Conservation (phyloP, 805 yeast species). For the Zygoascus bituminiphila region DNA sequence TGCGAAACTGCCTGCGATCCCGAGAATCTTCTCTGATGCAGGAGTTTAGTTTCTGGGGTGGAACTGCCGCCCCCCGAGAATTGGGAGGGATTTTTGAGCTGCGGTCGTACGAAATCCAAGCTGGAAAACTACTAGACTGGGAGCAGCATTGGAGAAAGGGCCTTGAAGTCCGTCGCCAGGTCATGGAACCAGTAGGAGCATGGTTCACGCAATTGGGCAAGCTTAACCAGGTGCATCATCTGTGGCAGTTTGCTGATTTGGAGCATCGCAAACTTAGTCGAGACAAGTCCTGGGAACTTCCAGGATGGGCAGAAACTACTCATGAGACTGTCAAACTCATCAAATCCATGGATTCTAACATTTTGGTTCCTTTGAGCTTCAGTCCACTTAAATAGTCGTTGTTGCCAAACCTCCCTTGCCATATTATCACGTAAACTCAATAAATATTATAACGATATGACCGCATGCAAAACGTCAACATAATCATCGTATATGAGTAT, state of each 20-base stretch:
- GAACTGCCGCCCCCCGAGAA: constrained; percentile 34
- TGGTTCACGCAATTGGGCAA: constrained; percentile 36
- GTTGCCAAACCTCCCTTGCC: not conserved
- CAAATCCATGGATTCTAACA: constrained; percentile 31
- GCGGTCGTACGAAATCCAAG: constrained; percentile 31
- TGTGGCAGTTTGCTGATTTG: constrained; percentile 39
- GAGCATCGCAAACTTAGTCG: constrained; percentile 35
- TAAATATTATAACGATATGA: no score
- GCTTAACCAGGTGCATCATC: constrained; percentile 35
- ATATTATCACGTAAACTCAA: not conserved
- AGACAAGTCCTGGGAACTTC: constrained; percentile 36
- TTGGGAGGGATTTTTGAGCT: constrained; percentile 37
- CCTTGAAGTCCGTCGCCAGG: constrained; percentile 35
- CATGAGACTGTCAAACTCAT: constrained; percentile 36
- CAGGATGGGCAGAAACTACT: constrained; percentile 39
- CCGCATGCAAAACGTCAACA: no score
- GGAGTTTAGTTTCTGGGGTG: constrained; percentile 39
- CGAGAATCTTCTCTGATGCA: constrained; percentile 32
- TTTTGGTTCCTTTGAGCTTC: constrained; percentile 34
- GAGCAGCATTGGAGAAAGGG: constrained; percentile 36
- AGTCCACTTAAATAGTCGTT: constrained; percentile 29
- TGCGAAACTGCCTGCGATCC: constrained; percentile 29
- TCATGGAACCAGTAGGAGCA: constrained; percentile 41
- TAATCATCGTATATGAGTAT: no score
- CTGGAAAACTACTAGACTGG: constrained; percentile 37